phyloP scores from a whole-genome alignment of 169 alveolate species.

The Plasmodium gallinaceum region DNA sequence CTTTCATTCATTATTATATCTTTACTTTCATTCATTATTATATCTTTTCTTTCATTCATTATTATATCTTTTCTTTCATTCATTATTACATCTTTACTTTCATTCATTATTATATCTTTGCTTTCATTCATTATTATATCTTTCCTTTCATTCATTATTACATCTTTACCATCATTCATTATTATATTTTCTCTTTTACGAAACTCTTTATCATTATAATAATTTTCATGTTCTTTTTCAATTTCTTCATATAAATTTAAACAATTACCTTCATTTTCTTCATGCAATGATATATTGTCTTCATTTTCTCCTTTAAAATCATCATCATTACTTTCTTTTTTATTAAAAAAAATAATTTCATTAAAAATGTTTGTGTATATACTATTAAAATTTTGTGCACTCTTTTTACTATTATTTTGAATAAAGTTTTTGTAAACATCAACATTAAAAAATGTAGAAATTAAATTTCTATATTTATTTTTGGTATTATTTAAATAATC shows the following conservation, averaged over 20 bases:
- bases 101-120: not conserved
- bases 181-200: not conserved
- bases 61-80: not conserved
- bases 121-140: not conserved
- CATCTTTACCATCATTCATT: not conserved
- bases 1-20: no score
- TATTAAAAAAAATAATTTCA: slow-evolving; percentile 60
- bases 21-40: no score
- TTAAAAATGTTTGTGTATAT: slow-evolving; percentile 50
- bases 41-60: not conserved
- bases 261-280: not conserved
- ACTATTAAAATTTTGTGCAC: not conserved
- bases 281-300: not conserved
- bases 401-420: slow-evolving; percentile 2
- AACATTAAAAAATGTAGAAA: slow-evolving; percentile 36
- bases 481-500: not conserved
- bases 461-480: slow-evolving; percentile 17
- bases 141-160: not conserved
- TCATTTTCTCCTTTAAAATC: not conserved
- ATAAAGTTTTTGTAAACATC: slow-evolving; percentile 32
- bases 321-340: not conserved
- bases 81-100: not conserved
- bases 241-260: not conserved
- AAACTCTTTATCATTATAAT: not conserved
- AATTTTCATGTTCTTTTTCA: not conserved